These are phyloP conservation scores for Posidonia australis DNA, from an alignment of 106 monocot genomes.

Conservation along the genomic window DNA sequence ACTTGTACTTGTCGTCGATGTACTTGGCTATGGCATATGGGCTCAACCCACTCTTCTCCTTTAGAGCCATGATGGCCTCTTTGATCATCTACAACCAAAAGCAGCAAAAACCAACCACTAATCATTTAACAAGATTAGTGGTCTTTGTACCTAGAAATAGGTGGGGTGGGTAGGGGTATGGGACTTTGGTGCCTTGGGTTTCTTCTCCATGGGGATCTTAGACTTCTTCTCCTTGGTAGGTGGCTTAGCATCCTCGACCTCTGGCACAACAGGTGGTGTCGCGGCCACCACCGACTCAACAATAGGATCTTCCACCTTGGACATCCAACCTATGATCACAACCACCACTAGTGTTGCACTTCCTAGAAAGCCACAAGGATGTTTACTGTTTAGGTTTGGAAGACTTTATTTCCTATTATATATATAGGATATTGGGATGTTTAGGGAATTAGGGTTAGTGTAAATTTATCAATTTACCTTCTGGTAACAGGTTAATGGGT, in stretches of 20 bases:
- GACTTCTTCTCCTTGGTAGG: constrained; percentile 7
- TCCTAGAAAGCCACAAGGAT: too few relatives aligned
- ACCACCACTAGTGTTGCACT: too few relatives aligned
- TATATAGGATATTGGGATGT: too few relatives aligned
- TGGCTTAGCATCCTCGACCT: neutral
- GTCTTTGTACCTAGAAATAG: constrained; percentile 36
- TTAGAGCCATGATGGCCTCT: constrained; percentile 47
- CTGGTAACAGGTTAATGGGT: too few relatives aligned
- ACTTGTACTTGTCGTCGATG: constrained; percentile 69
- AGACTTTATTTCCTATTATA: too few relatives aligned
- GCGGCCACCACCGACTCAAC: neutral
- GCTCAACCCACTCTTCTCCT: constrained; percentile 57
- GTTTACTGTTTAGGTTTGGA: too few relatives aligned
- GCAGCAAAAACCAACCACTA: too few relatives aligned
- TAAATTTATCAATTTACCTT: too few relatives aligned
- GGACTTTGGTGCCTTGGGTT: constrained; percentile 17
- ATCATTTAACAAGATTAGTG: neutral
- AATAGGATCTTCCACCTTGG: too few relatives aligned
- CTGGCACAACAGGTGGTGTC: too few relatives aligned
- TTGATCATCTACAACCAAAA: constrained; percentile 70
- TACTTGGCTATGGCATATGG: constrained; percentile 65
- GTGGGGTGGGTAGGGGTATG: constrained; percentile 33
- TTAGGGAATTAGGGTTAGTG: too few relatives aligned
- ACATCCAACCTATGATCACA: too few relatives aligned
- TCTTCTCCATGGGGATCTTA: constrained; percentile 13